These are phyloP conservation scores for Blastomyces silverae DNA, from an alignment of 2,329 filamentous ascomycete species.

Conservation along the genomic window DNA sequence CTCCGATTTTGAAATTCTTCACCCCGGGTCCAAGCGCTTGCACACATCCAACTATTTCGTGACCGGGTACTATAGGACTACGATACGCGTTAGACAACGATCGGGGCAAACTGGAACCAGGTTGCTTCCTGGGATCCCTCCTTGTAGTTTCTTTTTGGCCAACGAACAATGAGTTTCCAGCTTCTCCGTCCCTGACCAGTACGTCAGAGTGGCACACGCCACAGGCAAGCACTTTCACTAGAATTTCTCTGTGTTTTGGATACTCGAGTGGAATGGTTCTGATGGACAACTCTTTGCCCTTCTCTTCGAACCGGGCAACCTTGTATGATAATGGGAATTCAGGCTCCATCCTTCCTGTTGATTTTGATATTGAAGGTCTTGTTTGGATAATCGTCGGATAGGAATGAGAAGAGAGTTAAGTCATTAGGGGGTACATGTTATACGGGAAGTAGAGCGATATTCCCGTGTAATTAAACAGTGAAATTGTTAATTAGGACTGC, in stretches of 20 bases:
- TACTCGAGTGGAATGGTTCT: conserved; percentile 54
- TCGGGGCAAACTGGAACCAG: neutral
- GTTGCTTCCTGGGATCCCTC: neutral
- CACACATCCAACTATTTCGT: conserved; percentile 64
- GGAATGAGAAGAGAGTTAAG: neutral
- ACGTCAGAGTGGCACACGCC: conserved; percentile 64
- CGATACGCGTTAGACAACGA: neutral
- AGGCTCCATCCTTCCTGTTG: conserved; percentile 9
- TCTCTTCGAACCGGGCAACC: conserved; percentile 54
- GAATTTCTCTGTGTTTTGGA: conserved; percentile 53
- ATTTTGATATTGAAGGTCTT: neutral
- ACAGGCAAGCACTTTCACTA: conserved; percentile 65
- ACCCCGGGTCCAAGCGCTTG: conserved; percentile 51
- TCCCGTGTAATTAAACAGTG: neutral
- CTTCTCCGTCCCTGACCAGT: conserved; percentile 42
- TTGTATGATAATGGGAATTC: conserved; percentile 59
- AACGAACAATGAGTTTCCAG: conserved; percentile 48
- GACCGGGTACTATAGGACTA: conserved; percentile 58
- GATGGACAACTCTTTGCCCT: conserved; percentile 49
- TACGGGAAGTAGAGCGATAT: neutral
- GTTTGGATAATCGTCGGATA: neutral
- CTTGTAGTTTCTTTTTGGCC: neutral
- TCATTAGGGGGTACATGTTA: neutral
- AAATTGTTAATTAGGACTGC: neutral
- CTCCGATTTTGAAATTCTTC: conserved; percentile 55